Evolutionary conservation across 768 basidiomycete species (phyloP).

Genomic region (Mycena kentingensis): DNA sequence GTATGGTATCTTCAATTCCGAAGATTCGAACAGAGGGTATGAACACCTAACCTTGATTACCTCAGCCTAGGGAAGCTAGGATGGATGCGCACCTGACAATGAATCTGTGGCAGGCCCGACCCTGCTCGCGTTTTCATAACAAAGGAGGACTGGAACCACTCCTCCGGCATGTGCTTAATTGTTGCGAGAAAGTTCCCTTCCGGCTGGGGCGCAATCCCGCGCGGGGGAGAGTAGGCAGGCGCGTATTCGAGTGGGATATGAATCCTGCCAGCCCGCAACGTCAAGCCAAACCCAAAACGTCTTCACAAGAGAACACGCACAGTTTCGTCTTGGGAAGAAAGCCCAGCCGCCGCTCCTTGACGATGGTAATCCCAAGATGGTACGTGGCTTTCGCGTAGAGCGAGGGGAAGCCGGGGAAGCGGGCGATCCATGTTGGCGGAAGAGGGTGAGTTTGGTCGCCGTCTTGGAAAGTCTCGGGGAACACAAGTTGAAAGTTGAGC

Average conservation of each 20-base stretch:
- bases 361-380: constrained; percentile 12
- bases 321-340: constrained; percentile 15
- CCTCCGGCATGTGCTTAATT: constrained; percentile 1
- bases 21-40: constrained; percentile 16
- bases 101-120: background rate
- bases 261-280: background rate
- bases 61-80: background rate
- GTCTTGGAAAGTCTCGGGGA: constrained; percentile 10
- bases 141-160: constrained; percentile 1
- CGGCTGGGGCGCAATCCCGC: background rate
- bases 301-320: constrained; percentile 2
- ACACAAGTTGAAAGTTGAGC: constrained; percentile 7
- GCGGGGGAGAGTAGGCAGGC: background rate
- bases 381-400: constrained; percentile 16
- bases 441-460: constrained; percentile 6
- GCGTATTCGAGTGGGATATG: background rate
- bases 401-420: constrained; percentile 14
- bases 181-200: background rate
- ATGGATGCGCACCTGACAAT: background rate
- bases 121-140: background rate
- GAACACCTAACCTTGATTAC: constrained; percentile 5
- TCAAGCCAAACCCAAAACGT: background rate
- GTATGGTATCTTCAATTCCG: constrained; percentile 8
- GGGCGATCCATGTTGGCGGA: constrained; percentile 15
- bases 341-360: constrained; percentile 6